Base-by-base conservation (phyloP, 371 early-diverging fungal genomes). In the Lichtheimia ramosa region DNA sequence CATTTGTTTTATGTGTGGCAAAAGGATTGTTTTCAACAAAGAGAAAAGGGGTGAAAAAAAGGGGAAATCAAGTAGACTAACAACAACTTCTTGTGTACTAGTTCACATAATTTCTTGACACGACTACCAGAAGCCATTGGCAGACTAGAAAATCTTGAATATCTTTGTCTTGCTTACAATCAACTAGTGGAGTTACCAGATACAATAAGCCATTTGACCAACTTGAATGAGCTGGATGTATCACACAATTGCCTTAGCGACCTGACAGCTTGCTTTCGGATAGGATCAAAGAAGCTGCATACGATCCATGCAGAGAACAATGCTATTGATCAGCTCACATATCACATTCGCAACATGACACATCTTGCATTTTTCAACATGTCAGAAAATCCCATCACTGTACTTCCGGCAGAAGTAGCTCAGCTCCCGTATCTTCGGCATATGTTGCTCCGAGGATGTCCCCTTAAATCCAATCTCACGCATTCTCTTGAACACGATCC, bases 361-460 rank as follows among this genome's bases (percentile, higher is more conserved):
- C 71, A 34, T 39, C 62, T 90, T 23, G 68, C 70, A 3, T 82
- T 83, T 39, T 68, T 90, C 14, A 90, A 93, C 72, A 58, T 93
- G 14, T 79, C 87, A 7, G 57, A 84, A 39, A 94, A 93, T 67
- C 80, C 82, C 3, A 61, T 96, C 18, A 63, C 57, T 8, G 70
- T 70, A 1, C 70, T 96, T 25, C 96, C 94, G 2, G 89, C 90
- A 3, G 90, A 91, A 58, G 60, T 93, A 5, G 80, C 77, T 18
- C 74, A 84, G 5, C 74, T 96, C 12, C 86, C 86, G 59, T 77
- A 66, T 58, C 66, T 94, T 25, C 81, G 89, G 27, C 79, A 77
- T 18, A 65, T 94, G 21, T 57, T 77, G 13, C 39, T 87, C 21
- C 82, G 83, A 13, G 66, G 77, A 5, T 88, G 89, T 58, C 84